Conservation (phyloP, 2,329 filamentous ascomycete species). For the Microdochium paspali region DNA sequence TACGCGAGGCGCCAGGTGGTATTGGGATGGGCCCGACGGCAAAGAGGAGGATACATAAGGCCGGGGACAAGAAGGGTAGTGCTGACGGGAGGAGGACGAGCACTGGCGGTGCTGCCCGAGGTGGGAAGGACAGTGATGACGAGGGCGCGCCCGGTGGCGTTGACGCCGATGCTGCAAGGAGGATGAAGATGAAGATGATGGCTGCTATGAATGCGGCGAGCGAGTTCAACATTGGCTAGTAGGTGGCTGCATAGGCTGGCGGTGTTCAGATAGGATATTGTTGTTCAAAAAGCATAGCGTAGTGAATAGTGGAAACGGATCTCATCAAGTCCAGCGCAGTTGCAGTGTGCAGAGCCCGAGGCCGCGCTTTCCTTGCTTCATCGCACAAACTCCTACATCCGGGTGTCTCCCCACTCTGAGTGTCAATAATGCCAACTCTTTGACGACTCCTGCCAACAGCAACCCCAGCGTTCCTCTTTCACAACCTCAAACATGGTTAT, state of each 20-base stretch:
- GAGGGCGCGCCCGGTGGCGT: conserved; percentile 29
- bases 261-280: no score
- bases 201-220: conserved; percentile 44
- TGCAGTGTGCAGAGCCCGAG: no score
- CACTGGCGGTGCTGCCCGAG: conserved; percentile 15
- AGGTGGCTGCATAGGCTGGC: not conserved
- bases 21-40: conserved; percentile 54
- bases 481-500: no score
- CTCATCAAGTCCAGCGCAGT: no score
- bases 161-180: conserved; percentile 49
- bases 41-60: conserved; percentile 30
- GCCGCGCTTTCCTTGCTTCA: no score
- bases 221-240: conserved; percentile 60
- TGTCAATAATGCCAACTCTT: no score
- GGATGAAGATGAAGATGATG: conserved; percentile 56
- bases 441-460: no score
- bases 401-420: no score
- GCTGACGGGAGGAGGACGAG: conserved; percentile 7
- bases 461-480: no score
- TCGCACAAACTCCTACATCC: no score
- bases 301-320: no score
- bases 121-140: conserved; percentile 12
- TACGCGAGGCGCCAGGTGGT: conserved; percentile 79
- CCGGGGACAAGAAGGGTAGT: conserved; percentile 21
- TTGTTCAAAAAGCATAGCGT: no score